Evolutionary conservation across 805 yeast species (phyloP).

Genomic region (Priceomyces medius): DNA sequence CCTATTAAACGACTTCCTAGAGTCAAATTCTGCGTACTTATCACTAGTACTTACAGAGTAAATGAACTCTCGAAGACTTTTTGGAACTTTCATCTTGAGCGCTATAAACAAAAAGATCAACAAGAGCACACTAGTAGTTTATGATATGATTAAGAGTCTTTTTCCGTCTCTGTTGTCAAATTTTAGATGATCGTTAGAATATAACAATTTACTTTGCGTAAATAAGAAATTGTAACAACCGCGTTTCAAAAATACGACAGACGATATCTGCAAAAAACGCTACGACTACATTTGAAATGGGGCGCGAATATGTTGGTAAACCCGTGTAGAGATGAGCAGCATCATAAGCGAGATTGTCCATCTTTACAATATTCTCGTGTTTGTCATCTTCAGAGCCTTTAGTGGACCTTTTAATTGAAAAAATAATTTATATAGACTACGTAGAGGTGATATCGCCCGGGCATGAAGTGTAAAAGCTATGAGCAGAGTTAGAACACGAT

Average conservation of each 20-base stretch:
- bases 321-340: no score
- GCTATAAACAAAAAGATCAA: background rate
- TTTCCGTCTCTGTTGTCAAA: background rate
- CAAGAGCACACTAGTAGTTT: background rate
- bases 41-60: constrained; percentile 67
- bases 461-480: constrained; percentile 49
- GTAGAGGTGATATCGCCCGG: constrained; percentile 48
- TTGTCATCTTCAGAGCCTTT: no score
- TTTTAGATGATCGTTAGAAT: no score
- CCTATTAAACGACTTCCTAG: constrained; percentile 44
- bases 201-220: background rate
- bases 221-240: background rate
- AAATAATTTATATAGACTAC: no score
- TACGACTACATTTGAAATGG: no score
- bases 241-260: background rate
- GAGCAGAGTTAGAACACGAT: constrained; percentile 41
- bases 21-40: constrained; percentile 66
- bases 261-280: background rate
- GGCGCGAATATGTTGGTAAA: no score
- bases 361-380: no score
- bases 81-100: constrained; percentile 18
- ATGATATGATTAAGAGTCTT: background rate
- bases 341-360: no score
- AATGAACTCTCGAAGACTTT: constrained; percentile 55
- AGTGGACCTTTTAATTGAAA: no score